A percentile compares a stretch with the other conserved stretches of the same genome.
Conservation (phyloP, 352 stramenopile species). For the Pythium rhizo-oryzae region DNA sequence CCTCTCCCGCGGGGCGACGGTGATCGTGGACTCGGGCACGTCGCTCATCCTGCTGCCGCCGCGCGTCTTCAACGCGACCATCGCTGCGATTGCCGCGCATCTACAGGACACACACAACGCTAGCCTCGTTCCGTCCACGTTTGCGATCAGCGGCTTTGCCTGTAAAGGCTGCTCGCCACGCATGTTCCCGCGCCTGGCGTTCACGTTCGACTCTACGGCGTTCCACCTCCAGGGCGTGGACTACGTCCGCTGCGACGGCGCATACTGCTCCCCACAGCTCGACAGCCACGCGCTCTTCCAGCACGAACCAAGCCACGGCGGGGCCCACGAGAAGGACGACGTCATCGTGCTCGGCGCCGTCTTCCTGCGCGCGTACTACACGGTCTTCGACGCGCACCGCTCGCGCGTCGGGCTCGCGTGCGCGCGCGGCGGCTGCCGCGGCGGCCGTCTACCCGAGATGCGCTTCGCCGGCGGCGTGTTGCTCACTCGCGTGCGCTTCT, state of each 20-base stretch:
- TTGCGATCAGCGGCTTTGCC: slow-evolving; percentile 43
- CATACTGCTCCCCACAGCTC: slow-evolving; percentile 54
- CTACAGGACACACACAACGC: slow-evolving; percentile 31
- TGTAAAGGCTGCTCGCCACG: slow-evolving; percentile 48
- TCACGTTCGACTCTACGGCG: slow-evolving; percentile 41
- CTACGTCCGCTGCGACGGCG: slow-evolving; percentile 67
- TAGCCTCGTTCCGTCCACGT: slow-evolving; percentile 29
- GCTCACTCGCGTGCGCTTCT: slow-evolving; percentile 32
- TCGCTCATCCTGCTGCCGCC: slow-evolving; percentile 61
- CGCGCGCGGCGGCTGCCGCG: slow-evolving; percentile 35
- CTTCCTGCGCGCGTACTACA: slow-evolving; percentile 75
- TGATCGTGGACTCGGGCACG: slow-evolving; percentile 71
- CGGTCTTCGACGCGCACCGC: slow-evolving; percentile 52
- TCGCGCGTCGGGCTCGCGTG: slow-evolving; percentile 56
- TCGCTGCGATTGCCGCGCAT: slow-evolving; percentile 42
- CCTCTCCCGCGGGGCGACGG: slow-evolving; percentile 33
- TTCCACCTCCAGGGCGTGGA: slow-evolving; percentile 58
- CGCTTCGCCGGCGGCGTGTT: slow-evolving; percentile 17
- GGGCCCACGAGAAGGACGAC: slow-evolving; percentile 25
- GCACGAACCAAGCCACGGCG: slow-evolving; percentile 10
- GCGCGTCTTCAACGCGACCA: slow-evolving; percentile 42
- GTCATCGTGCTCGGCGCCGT: slow-evolving; percentile 62
- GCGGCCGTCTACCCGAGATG: slow-evolving; percentile 20
- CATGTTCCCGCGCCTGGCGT: slow-evolving; percentile 58
- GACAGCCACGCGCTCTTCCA: slow-evolving; percentile 49